phyloP scores from a whole-genome alignment of 345 rosid species.

The Excoecaria agallocha region DNA sequence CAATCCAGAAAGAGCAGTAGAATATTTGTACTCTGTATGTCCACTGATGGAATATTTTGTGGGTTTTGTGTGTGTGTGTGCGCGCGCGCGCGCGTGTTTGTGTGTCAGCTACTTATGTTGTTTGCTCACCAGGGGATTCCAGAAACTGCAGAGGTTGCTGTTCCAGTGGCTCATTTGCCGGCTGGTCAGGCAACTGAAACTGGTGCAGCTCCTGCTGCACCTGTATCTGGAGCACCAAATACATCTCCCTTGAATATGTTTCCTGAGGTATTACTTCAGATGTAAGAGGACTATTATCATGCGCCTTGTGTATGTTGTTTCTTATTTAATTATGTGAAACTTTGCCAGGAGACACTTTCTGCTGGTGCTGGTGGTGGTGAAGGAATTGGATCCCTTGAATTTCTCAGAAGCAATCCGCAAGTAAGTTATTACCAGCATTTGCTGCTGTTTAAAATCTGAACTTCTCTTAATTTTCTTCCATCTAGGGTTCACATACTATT shows the following conservation, averaged over 20 bases:
- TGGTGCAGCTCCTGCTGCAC: slow-evolving; percentile 46
- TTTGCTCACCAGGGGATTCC: slow-evolving; percentile 77
- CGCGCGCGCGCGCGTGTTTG: too few species aligned
- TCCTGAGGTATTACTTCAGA: slow-evolving; percentile 64
- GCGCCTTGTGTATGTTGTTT: slow-evolving; percentile 11
- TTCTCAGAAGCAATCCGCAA: slow-evolving; percentile 92
- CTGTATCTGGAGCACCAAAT: slow-evolving; percentile 78
- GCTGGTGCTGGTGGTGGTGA: slow-evolving; percentile 45
- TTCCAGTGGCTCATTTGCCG: slow-evolving; percentile 50
- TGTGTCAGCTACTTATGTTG: slow-evolving; percentile 24
- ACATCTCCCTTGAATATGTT: slow-evolving; percentile 93
- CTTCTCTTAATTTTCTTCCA: not conserved
- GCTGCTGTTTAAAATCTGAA: slow-evolving; percentile 6
- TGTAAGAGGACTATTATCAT: slow-evolving; percentile 6
- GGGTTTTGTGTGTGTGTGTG: too few species aligned
- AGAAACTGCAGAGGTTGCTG: slow-evolving; percentile 74
- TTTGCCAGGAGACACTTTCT: slow-evolving; percentile 59
- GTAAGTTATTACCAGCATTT: slow-evolving; percentile 31
- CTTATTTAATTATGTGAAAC: slow-evolving; percentile 17
- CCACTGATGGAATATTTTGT: slow-evolving; percentile 4
- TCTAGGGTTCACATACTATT: not conserved
- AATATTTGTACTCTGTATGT: slow-evolving; percentile 85
- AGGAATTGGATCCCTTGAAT: slow-evolving; percentile 82
- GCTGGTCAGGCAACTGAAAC: slow-evolving; percentile 52
- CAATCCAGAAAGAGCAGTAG: slow-evolving; percentile 99